Evolutionary conservation across 495 filamentous ascomycete genomes (phyloP), one percentile per base, ranked within the genome.

Genomic region (Penicillium canariense): DNA sequence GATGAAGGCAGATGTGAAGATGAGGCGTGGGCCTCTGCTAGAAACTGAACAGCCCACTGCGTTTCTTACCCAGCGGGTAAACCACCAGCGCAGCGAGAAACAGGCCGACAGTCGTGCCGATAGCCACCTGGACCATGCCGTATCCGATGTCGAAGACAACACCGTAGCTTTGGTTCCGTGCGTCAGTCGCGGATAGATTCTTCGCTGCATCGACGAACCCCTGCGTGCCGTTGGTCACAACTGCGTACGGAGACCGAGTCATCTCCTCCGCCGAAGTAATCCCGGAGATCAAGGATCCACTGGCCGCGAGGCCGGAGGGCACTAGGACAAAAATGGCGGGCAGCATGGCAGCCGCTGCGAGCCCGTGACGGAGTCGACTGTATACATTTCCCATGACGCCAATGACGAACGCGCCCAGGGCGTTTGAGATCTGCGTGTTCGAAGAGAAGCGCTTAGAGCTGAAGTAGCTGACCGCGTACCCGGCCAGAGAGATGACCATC

Each of bases 241-340:
- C 73, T 44, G 75, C 70, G 62, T 80, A 69, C 2, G 64, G 68
- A 1, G 75, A 75, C 1, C 70, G 69, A 11, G 82, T 87, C 51
- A 97, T 84, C 61, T 90, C 81, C 62, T 96, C 84, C 2, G 91
- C 93, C 12, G 83, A 86, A n/a, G 83, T 84, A 34, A 98, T 78
- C 7, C 94, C 93, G n/a, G 83, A 85, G 12, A 98, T 77, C 53
- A 97, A 71, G 9, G 86, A 89, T 2, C 93, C 93, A 27, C 83
- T 84, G 4, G 90, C 91, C 1, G 94, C 90, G 11, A 98, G 78
- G 4, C 92, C 93, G 12, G 87, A 91, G 2, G 93, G 93, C 5
- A 98, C 94, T 48, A 94, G 89, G 5, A 98, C 93, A 61, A 96
- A 96, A 56, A 98, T 96, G 4, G 89, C 93, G 1, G 93, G 93